Base-by-base conservation (phyloP, 2,329 filamentous ascomycete species). In the Verticillium albo-atrum region DNA sequence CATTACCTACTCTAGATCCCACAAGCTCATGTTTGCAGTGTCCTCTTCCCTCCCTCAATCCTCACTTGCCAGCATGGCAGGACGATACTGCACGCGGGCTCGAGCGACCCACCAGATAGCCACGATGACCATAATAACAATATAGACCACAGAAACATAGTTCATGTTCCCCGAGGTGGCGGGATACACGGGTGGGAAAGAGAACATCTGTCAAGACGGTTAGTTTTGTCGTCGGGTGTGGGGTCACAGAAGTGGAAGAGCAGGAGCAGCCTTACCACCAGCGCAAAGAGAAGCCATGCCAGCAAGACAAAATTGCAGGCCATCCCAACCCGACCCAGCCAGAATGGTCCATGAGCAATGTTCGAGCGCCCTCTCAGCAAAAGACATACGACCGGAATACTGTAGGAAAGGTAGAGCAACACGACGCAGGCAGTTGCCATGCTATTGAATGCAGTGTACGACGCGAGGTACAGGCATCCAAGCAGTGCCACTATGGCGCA, bases 41-140 rank as follows among this genome's bases (percentile, higher is more conserved):
- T n/a, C n/a, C n/a, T n/a, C 30, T 32, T 9, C 7, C 30, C 3
- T 73, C 70, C 70, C 30, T 12, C 30, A 32, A 32, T 9, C 2
- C 30, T 32, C 12, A 32, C 30, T 32, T 7, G 30, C 12, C 30
- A 32, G 12, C 30, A 32, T 32, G 30, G 12, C 30, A 32, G 30
- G 30, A 7, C 12, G 30, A 32, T 32, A 32, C 30, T 32, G 30
- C 2, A 9, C 7, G 7, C 30, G 30, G 7, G 30, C 30, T 32
- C 30, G 30, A 12, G 12, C 4, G 5, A 32, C 7, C 30, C 30
- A 32, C 30, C 30, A 32, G 30, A 7, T 12, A 12, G 30, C 12
- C 30, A 32, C 30, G 12, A 32, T 32, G 5, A 32, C 30, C 7
- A 12, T 12, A 12, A 32, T 32, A 2, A 32, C 30, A 7, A 32